Conservation (phyloP, 2,329 filamentous ascomycete species). For the Raffaelea deltoideospora region DNA sequence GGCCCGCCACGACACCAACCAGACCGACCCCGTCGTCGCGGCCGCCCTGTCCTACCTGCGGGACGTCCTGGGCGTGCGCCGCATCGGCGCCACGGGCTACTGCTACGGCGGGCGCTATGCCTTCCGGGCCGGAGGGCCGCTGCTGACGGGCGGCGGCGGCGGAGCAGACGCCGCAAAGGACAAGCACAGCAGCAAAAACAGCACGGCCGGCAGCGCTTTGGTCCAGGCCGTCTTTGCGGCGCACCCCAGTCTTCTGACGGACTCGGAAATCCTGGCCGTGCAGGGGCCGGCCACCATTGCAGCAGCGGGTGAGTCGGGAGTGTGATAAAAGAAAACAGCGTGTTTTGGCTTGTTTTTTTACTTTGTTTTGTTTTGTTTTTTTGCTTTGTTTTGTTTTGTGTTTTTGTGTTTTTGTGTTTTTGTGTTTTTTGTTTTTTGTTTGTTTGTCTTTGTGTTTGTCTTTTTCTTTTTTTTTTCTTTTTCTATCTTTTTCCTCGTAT, state of each 20-base stretch:
- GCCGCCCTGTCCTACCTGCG: conserved; percentile 29
- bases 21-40: conserved; percentile 31
- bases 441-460: neutral
- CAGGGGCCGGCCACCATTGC: conserved; percentile 43
- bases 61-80: conserved; percentile 30
- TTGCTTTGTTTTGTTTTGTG: neutral
- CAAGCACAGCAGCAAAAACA: no score
- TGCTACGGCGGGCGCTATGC: conserved; percentile 49
- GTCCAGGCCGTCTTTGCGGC: conserved; percentile 47
- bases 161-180: conserved; percentile 15
- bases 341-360: neutral
- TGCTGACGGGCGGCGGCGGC: conserved; percentile 25
- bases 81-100: conserved; percentile 44
- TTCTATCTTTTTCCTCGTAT: neutral
- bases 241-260: conserved; percentile 46
- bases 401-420: conserved; percentile 2
- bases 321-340: no score
- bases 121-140: no score
- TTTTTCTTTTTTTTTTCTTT: neutral
- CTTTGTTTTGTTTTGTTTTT: no score
- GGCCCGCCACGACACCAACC: conserved; percentile 11
- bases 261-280: conserved; percentile 42
- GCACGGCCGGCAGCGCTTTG: no score
- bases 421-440: neutral
- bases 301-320: conserved; percentile 38